Evolutionary conservation across 495 filamentous ascomycete species (phyloP), one percentile per base, ranked within the genome.

Genomic region (Daldinia caldariorum): DNA sequence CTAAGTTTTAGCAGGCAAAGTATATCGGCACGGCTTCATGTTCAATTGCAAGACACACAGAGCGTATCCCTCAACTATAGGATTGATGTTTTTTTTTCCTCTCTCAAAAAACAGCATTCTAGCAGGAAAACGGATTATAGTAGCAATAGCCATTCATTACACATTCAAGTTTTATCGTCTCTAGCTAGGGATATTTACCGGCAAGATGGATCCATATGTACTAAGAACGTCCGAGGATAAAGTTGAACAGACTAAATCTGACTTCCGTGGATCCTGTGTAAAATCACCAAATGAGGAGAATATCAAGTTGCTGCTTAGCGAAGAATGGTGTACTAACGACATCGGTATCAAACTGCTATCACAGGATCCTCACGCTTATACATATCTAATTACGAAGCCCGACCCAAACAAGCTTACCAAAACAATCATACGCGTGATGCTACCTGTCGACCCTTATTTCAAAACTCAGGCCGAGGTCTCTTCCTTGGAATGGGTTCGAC

Each of bases 381-480:
- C 20, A 16, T 32, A 37, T 20, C 37, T 20, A 54, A 22, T 62
- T 8, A 34, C 51, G 16, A 35, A 26, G 3, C 8, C 34, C 1
- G 32, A 34, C 22, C 18, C 38, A 12, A 39, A 31, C 5, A 20
- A 26, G 6, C 16, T 29, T 20, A n/a, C 18, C 10, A 53, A 38
- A 10, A 29, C 47, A 18, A 62, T 62, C 47, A 16, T 62, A 41
- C 59, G 47, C 9, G 59, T 54, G 4, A 39, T 54, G 34, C 13
- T 54, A 13, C 47, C 59, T 12, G 13, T 62, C 20, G 20, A 53
- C 9, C 59, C 59, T 18, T 14, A 38, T 20, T 20, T 39, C 18
- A 62, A 62, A 22, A 54, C 47, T 2, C 39, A 37, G 22, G 18
- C 59, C 20, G 59, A 54, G 59, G 35, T 62, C 32, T 16, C 35